phyloP scores from a whole-genome alignment of 2,329 filamentous ascomycete species.

The Trichophyton schoenleinii region DNA sequence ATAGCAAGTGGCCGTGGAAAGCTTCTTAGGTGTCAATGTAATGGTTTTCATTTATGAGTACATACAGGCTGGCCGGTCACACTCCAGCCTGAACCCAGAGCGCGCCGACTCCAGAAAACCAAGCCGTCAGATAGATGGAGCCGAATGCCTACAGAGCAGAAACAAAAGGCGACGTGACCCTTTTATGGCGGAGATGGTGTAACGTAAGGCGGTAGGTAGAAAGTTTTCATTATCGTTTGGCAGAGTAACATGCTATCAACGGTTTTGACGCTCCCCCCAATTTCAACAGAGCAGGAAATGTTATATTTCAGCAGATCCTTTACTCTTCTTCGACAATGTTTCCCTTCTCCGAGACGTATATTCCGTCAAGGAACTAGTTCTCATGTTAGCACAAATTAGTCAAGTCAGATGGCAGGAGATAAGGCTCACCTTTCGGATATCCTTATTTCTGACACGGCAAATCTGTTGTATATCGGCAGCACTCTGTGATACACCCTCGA shows the following conservation, averaged over 20 bases:
- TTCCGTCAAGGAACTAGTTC: slow-evolving; percentile 89
- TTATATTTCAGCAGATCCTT: background rate
- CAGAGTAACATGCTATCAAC: slow-evolving; percentile 2
- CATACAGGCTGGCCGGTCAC: background rate
- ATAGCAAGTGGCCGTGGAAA: too few relatives aligned
- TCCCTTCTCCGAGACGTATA: slow-evolving; percentile 98
- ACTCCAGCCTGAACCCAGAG: background rate
- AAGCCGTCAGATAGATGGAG: background rate
- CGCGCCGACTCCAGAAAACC: background rate
- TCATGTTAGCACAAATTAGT: background rate
- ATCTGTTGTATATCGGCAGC: slow-evolving; percentile 99
- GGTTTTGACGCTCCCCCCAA: slow-evolving; percentile 3
- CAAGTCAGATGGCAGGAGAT: background rate
- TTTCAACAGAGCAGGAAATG: background rate
- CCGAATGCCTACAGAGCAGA: background rate
- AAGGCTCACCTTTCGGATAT: slow-evolving; percentile 83
- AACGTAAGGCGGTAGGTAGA: background rate
- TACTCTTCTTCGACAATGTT: slow-evolving; percentile 55
- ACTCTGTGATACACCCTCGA: slow-evolving; percentile 95
- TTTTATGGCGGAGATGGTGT: background rate
- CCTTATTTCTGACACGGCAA: slow-evolving; percentile 99
- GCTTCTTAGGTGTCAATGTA: background rate
- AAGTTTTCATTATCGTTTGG: slow-evolving; percentile 6
- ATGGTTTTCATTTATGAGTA: slow-evolving; percentile 2
- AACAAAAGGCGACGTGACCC: background rate